These are phyloP conservation scores for Naganishia vishniacii DNA, from an alignment of 768 basidiomycete genomes.

Conservation along the genomic window DNA sequence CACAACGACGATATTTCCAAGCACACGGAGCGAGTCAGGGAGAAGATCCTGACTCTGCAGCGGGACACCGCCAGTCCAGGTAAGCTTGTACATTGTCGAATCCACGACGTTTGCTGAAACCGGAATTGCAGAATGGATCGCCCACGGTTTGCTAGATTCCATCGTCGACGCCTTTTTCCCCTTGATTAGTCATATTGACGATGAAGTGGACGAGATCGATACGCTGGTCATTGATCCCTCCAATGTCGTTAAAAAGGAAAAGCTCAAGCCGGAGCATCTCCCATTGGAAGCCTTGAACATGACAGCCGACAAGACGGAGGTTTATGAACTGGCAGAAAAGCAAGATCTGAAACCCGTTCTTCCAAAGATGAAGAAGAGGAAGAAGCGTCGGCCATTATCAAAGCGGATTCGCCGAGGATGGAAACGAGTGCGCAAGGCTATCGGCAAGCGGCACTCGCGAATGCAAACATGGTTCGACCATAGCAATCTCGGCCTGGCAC, in stretches of 20 bases:
- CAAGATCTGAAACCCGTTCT: background rate
- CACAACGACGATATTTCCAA: slow-evolving; percentile 86
- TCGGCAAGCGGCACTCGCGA: background rate
- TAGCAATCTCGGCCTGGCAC: background rate
- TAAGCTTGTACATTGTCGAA: slow-evolving; percentile 26
- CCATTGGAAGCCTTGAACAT: slow-evolving; percentile 16
- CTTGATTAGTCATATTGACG: slow-evolving; percentile 70
- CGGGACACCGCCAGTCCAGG: slow-evolving; percentile 56
- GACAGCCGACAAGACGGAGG: background rate
- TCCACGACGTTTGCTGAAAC: background rate
- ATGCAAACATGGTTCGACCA: background rate
- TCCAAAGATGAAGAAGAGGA: slow-evolving; percentile 19
- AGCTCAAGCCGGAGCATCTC: slow-evolving; percentile 4
- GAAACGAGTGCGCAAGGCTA: slow-evolving; percentile 5
- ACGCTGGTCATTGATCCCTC: slow-evolving; percentile 56
- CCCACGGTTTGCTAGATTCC: slow-evolving; percentile 83
- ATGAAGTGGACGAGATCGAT: slow-evolving; percentile 73
- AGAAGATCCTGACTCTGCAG: slow-evolving; percentile 59
- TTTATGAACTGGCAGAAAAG: slow-evolving; percentile 9
- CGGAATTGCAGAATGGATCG: slow-evolving; percentile 71
- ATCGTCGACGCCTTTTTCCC: slow-evolving; percentile 86
- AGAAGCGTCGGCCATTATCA: background rate
- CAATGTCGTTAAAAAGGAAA: slow-evolving; percentile 12
- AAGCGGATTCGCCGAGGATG: slow-evolving; percentile 9
- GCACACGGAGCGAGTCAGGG: slow-evolving; percentile 70